Evolutionary conservation across 2,329 filamentous ascomycete genomes (phyloP), one percentile per base, ranked within the genome.

Genomic region (Myriosclerotinia curreyana): DNA sequence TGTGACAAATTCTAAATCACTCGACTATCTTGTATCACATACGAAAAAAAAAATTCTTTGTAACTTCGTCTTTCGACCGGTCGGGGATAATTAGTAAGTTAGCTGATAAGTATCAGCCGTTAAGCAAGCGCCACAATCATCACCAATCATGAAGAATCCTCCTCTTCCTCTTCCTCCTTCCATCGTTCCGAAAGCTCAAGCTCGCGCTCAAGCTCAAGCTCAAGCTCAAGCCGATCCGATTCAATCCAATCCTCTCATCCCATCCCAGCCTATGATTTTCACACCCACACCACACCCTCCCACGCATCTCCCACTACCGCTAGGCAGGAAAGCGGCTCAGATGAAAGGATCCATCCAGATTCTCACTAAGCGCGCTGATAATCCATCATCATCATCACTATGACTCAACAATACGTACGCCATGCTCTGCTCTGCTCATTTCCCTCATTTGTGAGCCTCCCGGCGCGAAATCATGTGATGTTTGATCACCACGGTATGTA

Each of bases 381-480:
- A 5, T 5, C 20, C 15, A 42, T 44, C 22, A 42, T n/a, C 8
- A 20, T 4, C 12, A 12, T 14, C 12, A 12, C 5, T 31, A 44
- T 44, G 40, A 56, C 38, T 44, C 53, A 44, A 44, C 15, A 3
- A n/a, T n/a, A n/a, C n/a, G n/a, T n/a, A n/a, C n/a, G n/a, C n/a
- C n/a, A n/a, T n/a, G n/a, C n/a, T n/a, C n/a, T n/a, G n/a, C n/a
- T n/a, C n/a, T n/a, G 40, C 38, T 44, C 38, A 56, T 25, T 12
- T 14, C 15, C 20, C 17, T 44, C 15, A 5, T 8, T 31, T 28
- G 12, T 11, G 17, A 44, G 38, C 25, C 17, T 22, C 25, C 17
- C 38, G 53, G 40, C 53, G 38, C 40, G 40, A 44, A 56, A 34
- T 11, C 53, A 56, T 56, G 40, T 56, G 53, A 56, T 31, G 17